These are phyloP conservation scores for Botrytis sinoallii DNA, from an alignment of 2,329 filamentous ascomycete species.

Conservation along the genomic window DNA sequence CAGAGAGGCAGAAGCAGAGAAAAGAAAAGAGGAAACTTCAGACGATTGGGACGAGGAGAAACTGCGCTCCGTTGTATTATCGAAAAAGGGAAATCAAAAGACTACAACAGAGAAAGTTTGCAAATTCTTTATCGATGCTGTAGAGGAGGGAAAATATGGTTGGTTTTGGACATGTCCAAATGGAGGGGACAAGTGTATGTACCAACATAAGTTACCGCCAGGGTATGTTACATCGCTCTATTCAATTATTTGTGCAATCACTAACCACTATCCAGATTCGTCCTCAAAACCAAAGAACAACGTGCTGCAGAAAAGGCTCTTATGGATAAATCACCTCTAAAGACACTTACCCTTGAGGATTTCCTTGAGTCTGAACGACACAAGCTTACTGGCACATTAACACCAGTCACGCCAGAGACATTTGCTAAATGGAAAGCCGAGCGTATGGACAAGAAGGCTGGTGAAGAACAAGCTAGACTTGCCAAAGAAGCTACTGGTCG, in stretches of 20 bases:
- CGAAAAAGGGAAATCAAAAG: constrained; percentile 95
- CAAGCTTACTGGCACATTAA: constrained; percentile 87
- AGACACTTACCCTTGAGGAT: constrained; percentile 93
- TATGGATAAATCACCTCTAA: constrained; percentile 91
- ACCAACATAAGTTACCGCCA: constrained; percentile 90
- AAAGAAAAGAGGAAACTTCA: constrained; percentile 88
- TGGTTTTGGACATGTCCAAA: constrained; percentile 99
- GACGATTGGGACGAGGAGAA: constrained; percentile 98
- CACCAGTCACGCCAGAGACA: constrained; percentile 86
- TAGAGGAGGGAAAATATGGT: constrained; percentile 97
- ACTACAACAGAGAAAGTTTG: constrained; percentile 98
- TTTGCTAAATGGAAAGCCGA: constrained; percentile 99
- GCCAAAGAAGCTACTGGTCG: constrained; percentile 95
- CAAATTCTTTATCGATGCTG: constrained; percentile 96
- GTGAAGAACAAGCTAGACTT: constrained; percentile 83
- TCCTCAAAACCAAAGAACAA: constrained; percentile 97
- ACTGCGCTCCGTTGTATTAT: constrained; percentile 81
- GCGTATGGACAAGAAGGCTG: constrained; percentile 89
- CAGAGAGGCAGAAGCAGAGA: constrained; percentile 67
- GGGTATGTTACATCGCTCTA: constrained; percentile 61
- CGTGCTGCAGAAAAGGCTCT: constrained; percentile 91
- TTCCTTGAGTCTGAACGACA: constrained; percentile 95
- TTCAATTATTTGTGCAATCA: not conserved
- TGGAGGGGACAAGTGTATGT: constrained; percentile 97
- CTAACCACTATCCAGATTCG: constrained; percentile 60